These are phyloP conservation scores for Penicillium glabrum DNA, from an alignment of 2,329 filamentous ascomycete species.

Conservation along the genomic window DNA sequence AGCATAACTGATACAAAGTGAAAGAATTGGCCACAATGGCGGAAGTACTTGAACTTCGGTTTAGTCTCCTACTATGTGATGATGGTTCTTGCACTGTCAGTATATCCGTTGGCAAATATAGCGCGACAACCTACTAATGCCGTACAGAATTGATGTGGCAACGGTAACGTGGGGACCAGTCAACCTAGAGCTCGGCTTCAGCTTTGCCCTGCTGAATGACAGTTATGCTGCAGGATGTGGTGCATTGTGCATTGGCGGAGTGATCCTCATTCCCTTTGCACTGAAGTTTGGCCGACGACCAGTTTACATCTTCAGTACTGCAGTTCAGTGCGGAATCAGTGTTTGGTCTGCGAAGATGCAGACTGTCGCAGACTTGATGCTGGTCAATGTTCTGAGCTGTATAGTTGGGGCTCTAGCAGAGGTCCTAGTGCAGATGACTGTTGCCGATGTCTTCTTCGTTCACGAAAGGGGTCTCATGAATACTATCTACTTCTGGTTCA, in stretches of 20 bases:
- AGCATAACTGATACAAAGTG: not conserved
- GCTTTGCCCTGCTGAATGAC: conserved; percentile 44
- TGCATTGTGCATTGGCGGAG: conserved; percentile 41
- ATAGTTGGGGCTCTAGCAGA: conserved; percentile 47
- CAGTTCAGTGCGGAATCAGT: conserved; percentile 36
- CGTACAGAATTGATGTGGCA: conserved; percentile 35
- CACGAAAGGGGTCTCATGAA: conserved; percentile 52
- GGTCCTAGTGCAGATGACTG: conserved; percentile 48
- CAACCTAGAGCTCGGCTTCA: conserved; percentile 46
- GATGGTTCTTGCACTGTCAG: conserved; percentile 29
- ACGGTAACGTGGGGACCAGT: conserved; percentile 45
- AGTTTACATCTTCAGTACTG: conserved; percentile 46
- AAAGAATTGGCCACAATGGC: conserved; percentile 26
- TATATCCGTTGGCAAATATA: not conserved
- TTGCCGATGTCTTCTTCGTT: conserved; percentile 51
- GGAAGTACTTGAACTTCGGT: conserved; percentile 27
- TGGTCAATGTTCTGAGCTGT: conserved; percentile 46
- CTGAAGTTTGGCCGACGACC: conserved; percentile 49
- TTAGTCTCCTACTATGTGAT: conserved; percentile 28
- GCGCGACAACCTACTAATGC: no score
- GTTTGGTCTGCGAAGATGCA: conserved; percentile 48
- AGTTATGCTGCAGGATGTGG: conserved; percentile 47
- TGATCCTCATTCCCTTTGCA: conserved; percentile 48
- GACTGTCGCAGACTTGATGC: conserved; percentile 45
- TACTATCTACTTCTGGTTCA: conserved; percentile 43